Evolutionary conservation across 2,329 filamentous ascomycete species (phyloP).

Genomic region (Penicillium sp.): DNA sequence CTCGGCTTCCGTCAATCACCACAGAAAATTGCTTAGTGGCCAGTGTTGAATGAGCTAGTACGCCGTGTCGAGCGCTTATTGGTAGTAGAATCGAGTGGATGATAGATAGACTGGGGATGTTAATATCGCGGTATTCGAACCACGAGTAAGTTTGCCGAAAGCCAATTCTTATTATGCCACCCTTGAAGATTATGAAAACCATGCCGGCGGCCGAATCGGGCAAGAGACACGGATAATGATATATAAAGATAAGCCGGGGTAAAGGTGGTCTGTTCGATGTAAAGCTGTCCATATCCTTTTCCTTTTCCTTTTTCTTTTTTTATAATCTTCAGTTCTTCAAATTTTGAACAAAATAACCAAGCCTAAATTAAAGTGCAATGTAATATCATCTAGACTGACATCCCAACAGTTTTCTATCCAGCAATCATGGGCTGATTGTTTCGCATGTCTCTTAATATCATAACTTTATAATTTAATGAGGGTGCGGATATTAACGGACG

Average conservation of each 20-base stretch:
- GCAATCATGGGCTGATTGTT: background rate
- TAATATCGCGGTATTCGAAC: background rate
- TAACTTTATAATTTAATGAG: background rate
- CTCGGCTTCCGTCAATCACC: background rate
- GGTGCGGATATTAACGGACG: background rate
- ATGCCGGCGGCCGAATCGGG: constrained; percentile 16
- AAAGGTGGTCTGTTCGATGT: background rate
- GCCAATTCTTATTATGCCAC: background rate
- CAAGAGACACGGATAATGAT: constrained; percentile 13
- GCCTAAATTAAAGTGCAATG: background rate
- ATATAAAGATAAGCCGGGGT: constrained; percentile 3
- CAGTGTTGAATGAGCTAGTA: background rate
- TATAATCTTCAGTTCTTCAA: no score
- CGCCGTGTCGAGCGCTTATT: constrained; percentile 18
- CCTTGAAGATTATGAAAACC: constrained; percentile 13
- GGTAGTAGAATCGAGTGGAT: background rate
- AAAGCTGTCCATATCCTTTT: background rate
- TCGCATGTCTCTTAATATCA: background rate
- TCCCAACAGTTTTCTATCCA: background rate
- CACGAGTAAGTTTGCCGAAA: background rate
- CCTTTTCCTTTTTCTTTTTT: background rate
- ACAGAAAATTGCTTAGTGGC: background rate
- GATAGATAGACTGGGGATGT: background rate
- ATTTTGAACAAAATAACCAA: no score
- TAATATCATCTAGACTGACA: background rate